A percentile compares a stretch with the other conserved stretches of the same genome.
Evolutionary conservation across 2,329 filamentous ascomycete species (phyloP).

Genomic region (Cladorrhinum sp.): DNA sequence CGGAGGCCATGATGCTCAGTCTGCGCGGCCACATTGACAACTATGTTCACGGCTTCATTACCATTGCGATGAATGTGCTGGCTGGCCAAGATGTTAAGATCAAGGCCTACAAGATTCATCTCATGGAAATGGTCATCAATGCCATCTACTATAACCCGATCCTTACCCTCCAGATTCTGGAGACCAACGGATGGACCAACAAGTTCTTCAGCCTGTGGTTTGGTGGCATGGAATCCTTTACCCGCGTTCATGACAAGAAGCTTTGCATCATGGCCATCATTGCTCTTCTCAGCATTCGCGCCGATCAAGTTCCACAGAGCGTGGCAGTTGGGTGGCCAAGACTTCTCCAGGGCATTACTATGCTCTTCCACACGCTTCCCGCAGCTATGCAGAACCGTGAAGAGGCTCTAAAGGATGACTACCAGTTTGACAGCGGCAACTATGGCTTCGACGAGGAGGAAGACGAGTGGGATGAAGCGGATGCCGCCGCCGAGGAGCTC

Average conservation of each 20-base stretch:
- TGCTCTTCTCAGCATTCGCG: conserved; percentile 73
- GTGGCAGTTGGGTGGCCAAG: conserved; percentile 95
- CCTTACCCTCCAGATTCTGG: conserved; percentile 81
- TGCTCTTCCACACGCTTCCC: conserved; percentile 88
- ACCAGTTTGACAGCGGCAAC: conserved; percentile 60
- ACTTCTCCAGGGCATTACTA: conserved; percentile 78
- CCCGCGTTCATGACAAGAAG: conserved; percentile 97
- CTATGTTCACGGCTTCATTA: conserved; percentile 84
- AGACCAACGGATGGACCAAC: conserved; percentile 91
- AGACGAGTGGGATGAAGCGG: conserved; percentile 78
- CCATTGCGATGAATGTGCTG: conserved; percentile 82
- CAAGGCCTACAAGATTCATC: conserved; percentile 90
- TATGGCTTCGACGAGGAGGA: conserved; percentile 65
- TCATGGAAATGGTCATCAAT: conserved; percentile 99
- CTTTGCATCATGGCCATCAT: conserved; percentile 93
- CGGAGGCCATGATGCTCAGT: conserved; percentile 95
- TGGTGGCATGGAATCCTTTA: conserved; percentile 89
- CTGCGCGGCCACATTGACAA: conserved; percentile 84
- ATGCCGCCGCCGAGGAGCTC: conserved; percentile 66
- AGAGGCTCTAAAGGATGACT: conserved; percentile 87
- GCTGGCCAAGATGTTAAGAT: conserved; percentile 74
- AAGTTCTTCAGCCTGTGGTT: conserved; percentile 99
- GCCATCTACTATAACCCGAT: conserved; percentile 95
- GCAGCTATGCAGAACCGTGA: conserved; percentile 87
- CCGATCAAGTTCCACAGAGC: conserved; percentile 82